Evolutionary conservation across 2,329 filamentous ascomycete species (phyloP), one percentile per base, ranked within the genome.

Genomic region (Sclerotinia minor): DNA sequence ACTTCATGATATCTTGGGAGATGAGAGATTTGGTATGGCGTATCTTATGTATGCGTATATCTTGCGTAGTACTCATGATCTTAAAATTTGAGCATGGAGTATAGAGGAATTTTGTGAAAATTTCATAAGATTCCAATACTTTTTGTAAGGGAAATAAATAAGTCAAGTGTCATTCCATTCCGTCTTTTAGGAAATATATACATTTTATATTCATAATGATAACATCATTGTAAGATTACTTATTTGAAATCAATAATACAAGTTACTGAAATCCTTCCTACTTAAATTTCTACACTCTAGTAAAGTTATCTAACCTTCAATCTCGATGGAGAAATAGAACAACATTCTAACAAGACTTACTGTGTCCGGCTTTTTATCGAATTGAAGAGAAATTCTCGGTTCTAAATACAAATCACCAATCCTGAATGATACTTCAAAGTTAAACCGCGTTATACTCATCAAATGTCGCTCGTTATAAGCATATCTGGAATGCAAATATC

Each of bases 131-230:
- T n/a, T n/a, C 35, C 21, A 35, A 15, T 13, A n/a, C 52, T 35
- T 13, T 35, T 1, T n/a, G 0, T 19, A 4, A 11, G 13, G 2
- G 19, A 21, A n/a, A 54, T n/a, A n/a, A n/a, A n/a, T n/a, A n/a
- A 35, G 26, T 4, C 9, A 5, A 21, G 21, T 13, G 6, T 0
- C 49, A 15, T 35, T 35, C 2, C n/a, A n/a, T n/a, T n/a, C 29
- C 9, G 13, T 2, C 32, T 54, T 6, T 5, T 19, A 32, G 19
- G 26, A n/a, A n/a, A 54, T n/a, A n/a, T n/a, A n/a, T n/a, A n/a
- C 38, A 32, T 35, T 1, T 6, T 9, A 3, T 35, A 35, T 5
- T 41, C 13, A 41, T n/a, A 54, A 19, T 32, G 9, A n/a, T 54
- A 41, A 9, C 21, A n/a, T 35, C 3, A n/a, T 15, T 35, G 19